Evolutionary conservation across 2,329 filamentous ascomycete species (phyloP), one percentile per base, ranked within the genome.

Genomic region (Penicillium sp.): DNA sequence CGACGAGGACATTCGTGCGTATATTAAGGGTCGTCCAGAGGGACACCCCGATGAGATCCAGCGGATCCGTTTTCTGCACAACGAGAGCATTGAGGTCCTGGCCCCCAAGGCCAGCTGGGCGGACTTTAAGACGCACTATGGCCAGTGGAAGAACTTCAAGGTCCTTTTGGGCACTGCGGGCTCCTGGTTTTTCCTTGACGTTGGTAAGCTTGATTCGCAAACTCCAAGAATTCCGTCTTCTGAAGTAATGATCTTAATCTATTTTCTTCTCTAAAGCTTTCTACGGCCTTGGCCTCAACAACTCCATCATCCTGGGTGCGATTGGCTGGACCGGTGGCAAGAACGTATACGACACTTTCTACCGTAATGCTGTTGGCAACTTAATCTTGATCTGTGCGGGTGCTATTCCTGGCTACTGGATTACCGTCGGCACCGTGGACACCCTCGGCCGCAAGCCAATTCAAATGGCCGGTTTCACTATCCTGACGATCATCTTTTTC

Each of bases 141-240:
- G 81, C 60, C 85, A 89, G 71, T 87, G 85, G 82, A 90, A 87
- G 79, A 88, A 94, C 73, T 87, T 84, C 57, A 86, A 88, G 72
- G 83, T 93, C 16, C 84, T 92, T 0, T 80, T 92, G 45, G 90
- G 90, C n/a, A 94, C 91, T 13, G 89, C 91, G 13, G 89, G 89
- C 43, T 94, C 91, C 2, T 96, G 92, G 91, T 94, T 93, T 77
- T 85, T 90, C 77, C 87, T 91, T 56, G 91, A 93, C 71, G 82
- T 85, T 43, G 83, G 83, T 72, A 63, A 52, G 72, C 68, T 46
- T 8, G 13, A 3, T 79, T 80, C 65, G 78, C 80, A 61, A 76
- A 77, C 67, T 33, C 11, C 40, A 14, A 37, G 13, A 16, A 13
- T 6, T 4, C 2, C 1, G 14, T 35, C 1, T 11, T 53, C 28